Evolutionary conservation across 192 early-diverging fungal genomes (phyloP), one percentile per base, ranked within the genome.

Genomic region (Umbelopsis sp.): DNA sequence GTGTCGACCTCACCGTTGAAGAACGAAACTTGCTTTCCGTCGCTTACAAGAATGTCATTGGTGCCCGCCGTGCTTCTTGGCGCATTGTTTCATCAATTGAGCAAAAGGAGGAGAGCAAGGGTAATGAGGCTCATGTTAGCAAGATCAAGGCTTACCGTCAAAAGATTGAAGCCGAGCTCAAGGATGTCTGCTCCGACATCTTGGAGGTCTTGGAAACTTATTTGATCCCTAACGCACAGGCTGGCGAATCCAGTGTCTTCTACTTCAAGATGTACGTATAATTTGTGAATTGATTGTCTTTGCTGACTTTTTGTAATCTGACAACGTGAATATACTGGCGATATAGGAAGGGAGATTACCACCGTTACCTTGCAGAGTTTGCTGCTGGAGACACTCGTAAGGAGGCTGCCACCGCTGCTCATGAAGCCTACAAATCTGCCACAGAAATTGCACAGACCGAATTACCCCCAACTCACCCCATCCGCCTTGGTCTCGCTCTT

Each of bases 71-170:
- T 91, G 97, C 95, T 52, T 97, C 97, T 66, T 97, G 96, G 96
- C 89, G 96, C 83, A 97, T 98, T 80, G 95, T 97, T 36, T 98
- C 96, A 70, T 98, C 97, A 68, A 98, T 98, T 79, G 96, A 98
- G 86, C 91, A 95, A 85, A 99, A 97, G 92, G 97, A 99, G 87
- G 91, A 95, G 82, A 88, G 83, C 75, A 95, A 95, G 86, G 96
- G 94, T 70, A 94, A 97, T 73, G 90, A 91, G 72, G 85, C 85
- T 70, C 94, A 96, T 77, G 96, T 97, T 56, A 84, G 79, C 70
- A 89, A 94, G 84, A 94, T 98, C 82, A 91, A 92, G 83, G 83
- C 84, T 52, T 97, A 98, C 86, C 92, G 95, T 75, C 74, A 82
- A 49, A 96, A 94, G 85, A 96, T 98, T 67, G 97, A 98, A 83